These are phyloP conservation scores for Hyaloscypha bicolor DNA, from an alignment of 495 filamentous ascomycete species.

Conservation along the genomic window DNA sequence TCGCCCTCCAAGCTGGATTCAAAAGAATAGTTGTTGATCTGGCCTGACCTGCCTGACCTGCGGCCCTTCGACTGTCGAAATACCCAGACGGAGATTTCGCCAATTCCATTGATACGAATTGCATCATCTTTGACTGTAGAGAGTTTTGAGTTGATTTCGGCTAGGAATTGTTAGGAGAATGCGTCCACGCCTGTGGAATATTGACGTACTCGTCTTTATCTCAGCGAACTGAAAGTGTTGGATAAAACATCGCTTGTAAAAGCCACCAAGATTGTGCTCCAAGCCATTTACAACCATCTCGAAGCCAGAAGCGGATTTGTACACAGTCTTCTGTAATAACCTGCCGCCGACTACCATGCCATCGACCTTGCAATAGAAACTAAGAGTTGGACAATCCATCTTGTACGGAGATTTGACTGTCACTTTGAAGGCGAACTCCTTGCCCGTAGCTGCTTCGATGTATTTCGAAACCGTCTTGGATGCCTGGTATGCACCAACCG, in stretches of 20 bases:
- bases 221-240: background rate
- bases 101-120: background rate
- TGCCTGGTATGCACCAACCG: background rate
- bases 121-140: background rate
- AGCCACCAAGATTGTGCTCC: background rate
- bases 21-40: background rate
- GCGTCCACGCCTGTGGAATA: background rate
- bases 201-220: slow-evolving; percentile 3
- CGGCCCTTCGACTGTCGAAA: background rate
- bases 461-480: slow-evolving; percentile 5
- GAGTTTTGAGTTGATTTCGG: no score
- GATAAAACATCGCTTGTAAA: background rate
- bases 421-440: slow-evolving; percentile 9
- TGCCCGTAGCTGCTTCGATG: background rate
- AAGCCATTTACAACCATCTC: no score
- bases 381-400: no score
- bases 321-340: no score
- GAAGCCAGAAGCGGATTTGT: no score
- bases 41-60: background rate
- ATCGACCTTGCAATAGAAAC: no score
- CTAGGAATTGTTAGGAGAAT: no score
- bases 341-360: no score
- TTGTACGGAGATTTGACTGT: background rate
- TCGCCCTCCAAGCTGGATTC: background rate
- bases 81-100: background rate